Evolutionary conservation across 148 eudicot species (phyloP), one percentile per base, ranked within the genome.

Genomic region (Vaccinium corymbosum): DNA sequence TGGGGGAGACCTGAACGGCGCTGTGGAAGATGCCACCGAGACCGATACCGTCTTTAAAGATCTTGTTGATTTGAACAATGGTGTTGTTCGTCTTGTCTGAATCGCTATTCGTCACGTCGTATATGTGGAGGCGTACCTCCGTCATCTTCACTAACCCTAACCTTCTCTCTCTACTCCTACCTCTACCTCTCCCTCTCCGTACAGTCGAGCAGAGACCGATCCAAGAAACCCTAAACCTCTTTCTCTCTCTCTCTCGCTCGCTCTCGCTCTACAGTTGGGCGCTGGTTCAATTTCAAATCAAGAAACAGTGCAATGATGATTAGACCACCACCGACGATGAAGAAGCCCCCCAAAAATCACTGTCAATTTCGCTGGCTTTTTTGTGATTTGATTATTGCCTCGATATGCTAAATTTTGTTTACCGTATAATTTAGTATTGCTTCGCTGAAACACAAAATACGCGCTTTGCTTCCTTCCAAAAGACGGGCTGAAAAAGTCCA

Each of bases 11-110:
- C 96, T 94, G 95, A 78, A 94, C 92, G 55, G 96, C 96, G 87
- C 98, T 94, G 78, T 94, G 98, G 82, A 94, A 94, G 81, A 94
- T 94, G 48, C 98, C 98, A 64, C 98, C 98, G 76, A 94, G 85
- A 2, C 98, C 98, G 80, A 94, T 94, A 32, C 96, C 93, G 86
- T 94, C 98, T 84, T 94, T 94, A 83, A 94, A 94, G 93, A 94
- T 87, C 95, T 92, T 93, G 86, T 94, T 94, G 89, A 94, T 93
- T 85, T 94, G 93, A 84, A 90, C 84, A 87, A 94, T 93, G 6
- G 98, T 94, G 78, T 87, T 93, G 91, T 94, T 93, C 27, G 98
- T 94, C 85, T 94, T 93, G 55, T 94, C 98, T 0, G 96, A 93
- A 7, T 87, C 98, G 71, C 96, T 94, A 72, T 93, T 94, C 1